phyloP scores from a whole-genome alignment of 495 filamentous ascomycete species.

The Articulospora tetracladia region DNA sequence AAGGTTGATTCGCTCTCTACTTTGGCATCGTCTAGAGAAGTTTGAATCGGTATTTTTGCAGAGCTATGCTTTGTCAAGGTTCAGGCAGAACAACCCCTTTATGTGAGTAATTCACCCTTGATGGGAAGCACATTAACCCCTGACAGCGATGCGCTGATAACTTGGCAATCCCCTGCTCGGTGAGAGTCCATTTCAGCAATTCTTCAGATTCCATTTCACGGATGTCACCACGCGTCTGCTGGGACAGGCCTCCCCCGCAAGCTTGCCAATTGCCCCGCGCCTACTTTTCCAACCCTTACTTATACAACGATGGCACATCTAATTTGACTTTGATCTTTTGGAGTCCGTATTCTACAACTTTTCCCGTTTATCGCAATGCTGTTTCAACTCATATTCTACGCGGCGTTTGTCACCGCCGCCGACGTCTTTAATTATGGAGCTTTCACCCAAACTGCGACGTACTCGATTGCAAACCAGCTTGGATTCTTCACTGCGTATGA shows the following conservation, averaged over 20 bases:
- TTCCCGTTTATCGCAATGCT: neutral
- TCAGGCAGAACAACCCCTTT: too few relatives aligned
- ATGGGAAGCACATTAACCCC: too few relatives aligned
- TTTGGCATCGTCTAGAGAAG: too few relatives aligned
- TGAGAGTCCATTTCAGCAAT: too few relatives aligned
- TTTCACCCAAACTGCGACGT: constrained; percentile 23
- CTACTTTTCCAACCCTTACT: neutral
- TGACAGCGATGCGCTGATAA: too few relatives aligned
- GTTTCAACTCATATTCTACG: constrained; percentile 3
- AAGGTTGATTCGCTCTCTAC: too few relatives aligned
- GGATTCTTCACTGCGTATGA: constrained; percentile 28
- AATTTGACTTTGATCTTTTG: too few relatives aligned
- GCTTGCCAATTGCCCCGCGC: neutral
- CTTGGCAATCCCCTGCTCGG: too few relatives aligned
- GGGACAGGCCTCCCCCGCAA: neutral
- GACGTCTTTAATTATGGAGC: constrained; percentile 12
- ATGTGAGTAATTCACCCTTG: too few relatives aligned
- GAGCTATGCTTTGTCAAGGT: too few relatives aligned
- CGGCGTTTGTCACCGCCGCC: neutral
- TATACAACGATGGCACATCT: neutral
- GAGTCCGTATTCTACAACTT: neutral
- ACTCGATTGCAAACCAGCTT: constrained; percentile 29
- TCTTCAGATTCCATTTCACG: neutral
- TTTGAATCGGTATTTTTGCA: too few relatives aligned
- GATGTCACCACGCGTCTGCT: neutral